Percentiles rank a stretch among this genome's conserved stretches.
phyloP scores from a whole-genome alignment of 1,284 basidiomycete species.

The Ceratobasidium sp. region DNA sequence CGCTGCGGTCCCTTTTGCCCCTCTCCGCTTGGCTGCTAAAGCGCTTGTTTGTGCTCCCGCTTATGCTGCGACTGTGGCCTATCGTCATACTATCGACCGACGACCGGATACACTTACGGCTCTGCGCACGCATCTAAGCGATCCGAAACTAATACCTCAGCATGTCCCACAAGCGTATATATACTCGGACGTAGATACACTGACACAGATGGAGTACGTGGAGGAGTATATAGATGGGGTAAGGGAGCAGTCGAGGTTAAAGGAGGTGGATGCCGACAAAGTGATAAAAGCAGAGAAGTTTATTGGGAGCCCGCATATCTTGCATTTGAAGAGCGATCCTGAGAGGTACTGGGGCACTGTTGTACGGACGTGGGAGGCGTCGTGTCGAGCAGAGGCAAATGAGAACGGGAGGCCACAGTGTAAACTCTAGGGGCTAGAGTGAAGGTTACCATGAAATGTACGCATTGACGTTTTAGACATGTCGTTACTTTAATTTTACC shows the following conservation, averaged over 20 bases:
- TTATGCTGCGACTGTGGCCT: background rate
- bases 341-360: slow-evolving; percentile 29
- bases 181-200: slow-evolving; percentile 14
- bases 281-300: slow-evolving; percentile 8
- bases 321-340: slow-evolving; percentile 16
- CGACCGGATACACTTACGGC: slow-evolving; percentile 3
- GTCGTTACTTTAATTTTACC: too few relatives aligned
- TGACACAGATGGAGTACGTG: slow-evolving; percentile 8
- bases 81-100: slow-evolving; percentile 1
- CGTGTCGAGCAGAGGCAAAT: background rate
- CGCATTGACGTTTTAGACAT: too few relatives aligned
- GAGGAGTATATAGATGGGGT: background rate
- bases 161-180: slow-evolving; percentile 16
- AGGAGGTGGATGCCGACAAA: background rate
- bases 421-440: too few relatives aligned
- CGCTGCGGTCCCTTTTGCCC: background rate
- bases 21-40: slow-evolving; percentile 12
- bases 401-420: too few relatives aligned
- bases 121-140: slow-evolving; percentile 4
- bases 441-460: too few relatives aligned
- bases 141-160: slow-evolving; percentile 7
- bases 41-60: slow-evolving; percentile 1
- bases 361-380: slow-evolving; percentile 20
- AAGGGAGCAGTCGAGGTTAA: background rate
- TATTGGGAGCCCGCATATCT: slow-evolving; percentile 13